Percentiles rank a stretch among this genome's conserved stretches.
phyloP scores from a whole-genome alignment of 2,329 filamentous ascomycete genomes.

The Ambrosiella cleistominuta region DNA sequence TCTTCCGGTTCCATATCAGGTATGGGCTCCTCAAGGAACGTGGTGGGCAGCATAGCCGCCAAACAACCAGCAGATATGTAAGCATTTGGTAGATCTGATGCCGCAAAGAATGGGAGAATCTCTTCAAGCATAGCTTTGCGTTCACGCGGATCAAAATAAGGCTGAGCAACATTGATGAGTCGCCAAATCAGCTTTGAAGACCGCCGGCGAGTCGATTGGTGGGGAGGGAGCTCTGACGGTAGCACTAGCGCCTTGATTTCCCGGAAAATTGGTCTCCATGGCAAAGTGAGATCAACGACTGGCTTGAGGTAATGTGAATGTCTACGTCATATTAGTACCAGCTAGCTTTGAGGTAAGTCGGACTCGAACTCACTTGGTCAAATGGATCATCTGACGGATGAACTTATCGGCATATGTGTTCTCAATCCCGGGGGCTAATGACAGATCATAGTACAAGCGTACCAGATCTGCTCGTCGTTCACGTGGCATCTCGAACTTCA shows the following conservation, averaged over 20 bases:
- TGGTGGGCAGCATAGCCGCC: slow-evolving; percentile 75
- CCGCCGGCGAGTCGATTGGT: slow-evolving; percentile 37
- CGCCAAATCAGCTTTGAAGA: slow-evolving; percentile 57
- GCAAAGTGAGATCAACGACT: slow-evolving; percentile 71
- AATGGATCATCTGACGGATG: slow-evolving; percentile 83
- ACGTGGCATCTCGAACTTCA: slow-evolving; percentile 93
- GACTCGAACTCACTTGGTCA: slow-evolving; percentile 59
- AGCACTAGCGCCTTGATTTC: slow-evolving; percentile 83
- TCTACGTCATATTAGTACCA: neutral
- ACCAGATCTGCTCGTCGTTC: slow-evolving; percentile 69
- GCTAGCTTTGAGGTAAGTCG: neutral
- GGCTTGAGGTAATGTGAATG: slow-evolving; percentile 66
- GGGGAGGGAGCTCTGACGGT: slow-evolving; percentile 59
- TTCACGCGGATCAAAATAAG: slow-evolving; percentile 82
- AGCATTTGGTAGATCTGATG: slow-evolving; percentile 77
- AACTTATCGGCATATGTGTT: slow-evolving; percentile 70
- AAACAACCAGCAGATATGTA: slow-evolving; percentile 83
- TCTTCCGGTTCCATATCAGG: slow-evolving; percentile 69
- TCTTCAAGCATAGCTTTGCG: slow-evolving; percentile 67
- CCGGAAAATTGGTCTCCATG: slow-evolving; percentile 86
- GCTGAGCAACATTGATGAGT: slow-evolving; percentile 73
- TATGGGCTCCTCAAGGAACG: slow-evolving; percentile 53
- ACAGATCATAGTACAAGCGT: slow-evolving; percentile 84
- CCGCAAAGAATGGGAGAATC: slow-evolving; percentile 74
- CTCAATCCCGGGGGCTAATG: slow-evolving; percentile 78